Conservation (phyloP, 768 basidiomycete genomes). For the Lyophyllum semitale region DNA sequence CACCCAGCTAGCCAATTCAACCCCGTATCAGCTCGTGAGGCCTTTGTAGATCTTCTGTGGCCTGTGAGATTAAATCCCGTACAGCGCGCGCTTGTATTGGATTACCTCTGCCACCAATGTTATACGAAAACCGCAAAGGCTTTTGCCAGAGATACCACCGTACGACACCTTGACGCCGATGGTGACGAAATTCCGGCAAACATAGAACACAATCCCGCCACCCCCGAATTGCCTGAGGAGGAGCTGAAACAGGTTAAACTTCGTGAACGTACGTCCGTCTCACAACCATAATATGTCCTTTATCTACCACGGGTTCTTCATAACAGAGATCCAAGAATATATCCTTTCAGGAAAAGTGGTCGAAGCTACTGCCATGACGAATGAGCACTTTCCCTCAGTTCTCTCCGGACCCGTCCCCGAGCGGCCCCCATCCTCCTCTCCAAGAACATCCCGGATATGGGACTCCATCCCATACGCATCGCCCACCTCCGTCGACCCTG, state of each 20-base stretch:
- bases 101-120: conserved; percentile 76
- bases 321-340: conserved; percentile 63
- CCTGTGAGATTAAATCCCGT: not conserved
- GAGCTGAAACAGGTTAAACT: conserved; percentile 48
- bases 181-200: conserved; percentile 59
- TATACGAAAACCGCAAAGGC: conserved; percentile 72
- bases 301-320: not conserved
- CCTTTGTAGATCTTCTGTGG: not conserved
- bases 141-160: conserved; percentile 63
- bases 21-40: conserved; percentile 48
- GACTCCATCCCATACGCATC: conserved; percentile 49
- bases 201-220: conserved; percentile 12
- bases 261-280: conserved; percentile 49
- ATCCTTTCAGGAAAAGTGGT: conserved; percentile 79
- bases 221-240: conserved; percentile 34
- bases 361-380: conserved; percentile 65
- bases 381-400: conserved; percentile 76
- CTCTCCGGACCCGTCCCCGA: conserved; percentile 35
- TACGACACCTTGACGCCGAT: conserved; percentile 66
- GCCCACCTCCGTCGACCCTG: conserved; percentile 69
- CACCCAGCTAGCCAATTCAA: conserved; percentile 28
- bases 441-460: conserved; percentile 22
- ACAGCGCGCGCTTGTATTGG: conserved; percentile 70
- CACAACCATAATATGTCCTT: not conserved
- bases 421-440: conserved; percentile 3